Percentiles rank a stretch among this genome's conserved stretches.
phyloP scores from a whole-genome alignment of 331 rosid species.

The Pyrus hybrid region DNA sequence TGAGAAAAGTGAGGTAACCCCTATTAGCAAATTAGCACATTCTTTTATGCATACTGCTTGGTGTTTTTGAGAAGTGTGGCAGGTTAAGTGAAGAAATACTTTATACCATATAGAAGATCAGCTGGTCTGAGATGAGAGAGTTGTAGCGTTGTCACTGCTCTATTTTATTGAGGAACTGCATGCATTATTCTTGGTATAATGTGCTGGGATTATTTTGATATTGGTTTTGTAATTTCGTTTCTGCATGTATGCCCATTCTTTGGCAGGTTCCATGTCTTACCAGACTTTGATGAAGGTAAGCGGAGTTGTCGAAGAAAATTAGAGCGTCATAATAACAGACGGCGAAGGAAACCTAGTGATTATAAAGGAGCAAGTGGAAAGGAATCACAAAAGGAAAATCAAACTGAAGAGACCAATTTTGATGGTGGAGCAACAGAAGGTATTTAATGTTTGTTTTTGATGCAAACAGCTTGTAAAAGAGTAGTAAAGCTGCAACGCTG shows the following conservation, averaged over 20 bases:
- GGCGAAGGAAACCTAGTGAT: slow-evolving; percentile 66
- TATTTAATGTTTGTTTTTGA: slow-evolving; percentile 6
- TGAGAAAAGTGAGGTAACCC: neutral
- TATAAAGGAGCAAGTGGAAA: slow-evolving; percentile 21
- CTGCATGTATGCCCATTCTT: slow-evolving; percentile 8
- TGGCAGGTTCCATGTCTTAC: slow-evolving; percentile 70
- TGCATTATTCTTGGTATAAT: neutral
- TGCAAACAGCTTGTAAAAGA: neutral
- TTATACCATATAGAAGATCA: too few species aligned
- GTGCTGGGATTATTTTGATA: neutral
- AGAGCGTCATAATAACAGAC: slow-evolving; percentile 84
- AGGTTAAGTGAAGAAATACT: neutral
- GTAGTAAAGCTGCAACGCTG: neutral
- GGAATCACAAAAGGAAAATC: slow-evolving; percentile 43
- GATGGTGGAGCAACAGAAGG: slow-evolving; percentile 58
- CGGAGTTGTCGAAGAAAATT: slow-evolving; percentile 92
- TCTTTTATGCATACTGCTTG: neutral
- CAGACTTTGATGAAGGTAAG: slow-evolving; percentile 95
- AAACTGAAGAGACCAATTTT: slow-evolving; percentile 33
- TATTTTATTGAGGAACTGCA: neutral
- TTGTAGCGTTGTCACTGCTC: neutral
- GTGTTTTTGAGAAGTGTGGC: neutral
- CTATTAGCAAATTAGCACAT: neutral
- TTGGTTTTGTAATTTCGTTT: neutral
- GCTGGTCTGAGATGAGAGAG: too few species aligned